Evolutionary conservation across 352 stramenopile genomes (phyloP), one percentile per base, ranked within the genome.

Genomic region (Thalassiosira sp.): DNA sequence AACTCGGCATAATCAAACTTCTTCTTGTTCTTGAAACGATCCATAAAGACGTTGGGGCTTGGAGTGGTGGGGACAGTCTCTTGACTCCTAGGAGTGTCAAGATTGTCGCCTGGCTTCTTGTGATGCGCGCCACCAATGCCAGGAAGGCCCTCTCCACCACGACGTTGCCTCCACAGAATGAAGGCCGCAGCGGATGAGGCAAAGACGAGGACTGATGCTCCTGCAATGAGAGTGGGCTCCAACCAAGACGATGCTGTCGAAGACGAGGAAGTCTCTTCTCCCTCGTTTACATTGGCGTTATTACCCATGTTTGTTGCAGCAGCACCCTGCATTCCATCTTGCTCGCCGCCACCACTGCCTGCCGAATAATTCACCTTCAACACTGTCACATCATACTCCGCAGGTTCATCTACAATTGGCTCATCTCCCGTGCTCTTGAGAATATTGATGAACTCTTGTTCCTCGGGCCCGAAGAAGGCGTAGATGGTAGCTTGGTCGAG

Each of bases 1-100:
- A 79, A 79, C 42, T 79, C 61, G 22, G 71, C 43, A 58, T 74
- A 79, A 45, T 74, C 71, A 43, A 79, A 79, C 43, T 58, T 63
- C n/a, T 68, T 73, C 16, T 69, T 56, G 13, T 42, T 70, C 58
- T 76, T 76, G 51, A 51, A 73, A 13, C 54, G 42, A 61, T 62
- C 37, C 5, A 37, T 43, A 51, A 79, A 79, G 3, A 65, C 24
- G 10, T 18, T 53, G 7, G 71, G 71, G 24, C 61, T 73, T 22
- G 71, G 71, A 43, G 61, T 79, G 13, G 31, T 56, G 5, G 62
- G 53, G 15, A 49, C 69, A 11, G 45, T 59, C 3, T 56, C 62
- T 11, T 63, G 24, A 42, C 49, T 57, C 3, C 48, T 20, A 5
- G 61, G 65, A 46, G 52, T 73, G 24, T 61, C 56, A 5, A 54